Percentiles rank a stretch among this genome's conserved stretches.
phyloP scores from a whole-genome alignment of 352 stramenopile genomes.

The Phytophthora cactorum region DNA sequence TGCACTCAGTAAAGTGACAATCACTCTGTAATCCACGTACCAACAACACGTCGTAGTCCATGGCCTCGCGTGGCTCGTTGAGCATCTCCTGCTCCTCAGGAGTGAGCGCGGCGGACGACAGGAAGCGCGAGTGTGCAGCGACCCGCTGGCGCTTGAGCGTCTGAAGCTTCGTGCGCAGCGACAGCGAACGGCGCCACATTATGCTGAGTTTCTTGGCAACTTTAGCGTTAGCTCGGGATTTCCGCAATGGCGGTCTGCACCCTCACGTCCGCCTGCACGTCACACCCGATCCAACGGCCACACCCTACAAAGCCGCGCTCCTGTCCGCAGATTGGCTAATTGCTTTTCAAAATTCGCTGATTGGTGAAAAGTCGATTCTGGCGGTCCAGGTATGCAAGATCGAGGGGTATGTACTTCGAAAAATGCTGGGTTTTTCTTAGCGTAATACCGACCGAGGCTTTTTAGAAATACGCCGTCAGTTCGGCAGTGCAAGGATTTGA shows the following conservation, averaged over 20 bases:
- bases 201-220: slow-evolving; percentile 16
- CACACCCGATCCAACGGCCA: slow-evolving; percentile 11
- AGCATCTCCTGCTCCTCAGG: slow-evolving; percentile 75
- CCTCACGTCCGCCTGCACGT: slow-evolving; percentile 31
- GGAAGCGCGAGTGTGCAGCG: slow-evolving; percentile 33
- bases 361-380: slow-evolving; percentile 30
- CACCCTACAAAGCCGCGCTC: slow-evolving; percentile 25
- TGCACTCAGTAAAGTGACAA: slow-evolving; percentile 16
- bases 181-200: slow-evolving; percentile 54
- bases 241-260: slow-evolving; percentile 26
- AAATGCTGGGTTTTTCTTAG: no score
- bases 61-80: slow-evolving; percentile 87
- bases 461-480: neutral
- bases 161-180: slow-evolving; percentile 23
- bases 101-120: slow-evolving; percentile 49
- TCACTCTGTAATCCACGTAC: slow-evolving; percentile 63
- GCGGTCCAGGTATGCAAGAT: slow-evolving; percentile 27
- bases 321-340: slow-evolving; percentile 18
- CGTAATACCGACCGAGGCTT: no score
- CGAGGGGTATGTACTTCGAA: neutral
- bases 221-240: slow-evolving; percentile 30
- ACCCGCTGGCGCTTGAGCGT: slow-evolving; percentile 19
- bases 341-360: neutral
- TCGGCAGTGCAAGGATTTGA: no score
- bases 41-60: slow-evolving; percentile 99